Percentiles rank a stretch among this genome's conserved stretches.
Evolutionary conservation across 441 rosid species (phyloP).

Genomic region (Capsella rubella): DNA sequence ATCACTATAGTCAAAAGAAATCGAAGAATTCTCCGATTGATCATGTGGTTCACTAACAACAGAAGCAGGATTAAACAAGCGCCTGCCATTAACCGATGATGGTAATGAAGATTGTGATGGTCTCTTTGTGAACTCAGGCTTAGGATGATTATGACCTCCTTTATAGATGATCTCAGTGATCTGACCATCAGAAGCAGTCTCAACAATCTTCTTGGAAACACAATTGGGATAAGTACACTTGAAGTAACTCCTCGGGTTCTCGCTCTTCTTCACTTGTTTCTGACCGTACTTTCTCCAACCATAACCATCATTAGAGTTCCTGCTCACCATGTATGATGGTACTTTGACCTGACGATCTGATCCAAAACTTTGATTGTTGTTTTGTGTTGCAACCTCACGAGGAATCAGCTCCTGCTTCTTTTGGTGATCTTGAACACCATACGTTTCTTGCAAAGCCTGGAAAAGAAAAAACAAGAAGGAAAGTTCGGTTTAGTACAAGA

Average conservation of each 20-base stretch:
- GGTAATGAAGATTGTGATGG: constrained; percentile 53
- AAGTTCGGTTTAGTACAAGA: constrained; percentile 15
- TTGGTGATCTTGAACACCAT: constrained; percentile 27
- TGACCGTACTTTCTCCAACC: constrained; percentile 98
- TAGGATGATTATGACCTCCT: constrained; percentile 93
- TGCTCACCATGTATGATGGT: constrained; percentile 44
- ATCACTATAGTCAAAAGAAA: constrained; percentile 57
- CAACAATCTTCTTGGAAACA: constrained; percentile 92
- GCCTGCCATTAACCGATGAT: constrained; percentile 30
- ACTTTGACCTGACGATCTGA: constrained; percentile 25
- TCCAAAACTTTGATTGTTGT: constrained; percentile 33
- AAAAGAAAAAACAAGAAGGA: not conserved
- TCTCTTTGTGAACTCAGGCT: constrained; percentile 81
- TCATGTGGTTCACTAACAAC: constrained; percentile 42
- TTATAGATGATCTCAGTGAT: constrained; percentile 93
- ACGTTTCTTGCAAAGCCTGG: constrained; percentile 34
- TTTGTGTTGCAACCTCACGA: constrained; percentile 30
- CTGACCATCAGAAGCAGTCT: constrained; percentile 86
- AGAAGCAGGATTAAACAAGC: constrained; percentile 35
- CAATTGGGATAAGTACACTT: constrained; percentile 92
- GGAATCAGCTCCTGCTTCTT: constrained; percentile 37
- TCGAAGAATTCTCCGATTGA: constrained; percentile 72
- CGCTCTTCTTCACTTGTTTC: constrained; percentile 96
- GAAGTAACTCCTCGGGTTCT: constrained; percentile 95
- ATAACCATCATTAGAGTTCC: constrained; percentile 91